phyloP scores from a whole-genome alignment of 2,329 filamentous ascomycete genomes.

The Sporothrix sp. region DNA sequence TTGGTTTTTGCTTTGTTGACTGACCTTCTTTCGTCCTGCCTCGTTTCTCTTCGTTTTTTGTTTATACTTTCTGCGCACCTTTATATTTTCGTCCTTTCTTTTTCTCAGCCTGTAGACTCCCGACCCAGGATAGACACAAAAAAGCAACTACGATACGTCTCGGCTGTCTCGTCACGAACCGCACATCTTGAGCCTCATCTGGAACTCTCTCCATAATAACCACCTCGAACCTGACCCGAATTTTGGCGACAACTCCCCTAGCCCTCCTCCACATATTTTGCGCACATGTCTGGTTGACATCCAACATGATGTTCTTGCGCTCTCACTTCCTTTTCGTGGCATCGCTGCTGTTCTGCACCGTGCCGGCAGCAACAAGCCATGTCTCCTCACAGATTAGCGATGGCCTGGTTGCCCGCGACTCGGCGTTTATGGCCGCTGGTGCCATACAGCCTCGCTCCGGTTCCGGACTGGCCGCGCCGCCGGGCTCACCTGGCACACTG shows the following conservation, averaged over 20 bases:
- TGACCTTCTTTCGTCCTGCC: background rate
- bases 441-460: background rate
- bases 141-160: too few relatives aligned
- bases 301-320: conserved; percentile 6
- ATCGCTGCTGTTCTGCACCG: conserved; percentile 1
- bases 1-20: background rate
- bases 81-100: background rate
- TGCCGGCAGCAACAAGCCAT: background rate
- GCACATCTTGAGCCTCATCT: too few relatives aligned
- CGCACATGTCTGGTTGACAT: background rate
- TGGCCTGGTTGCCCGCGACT: too few relatives aligned
- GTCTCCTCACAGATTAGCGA: too few relatives aligned
- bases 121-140: background rate
- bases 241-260: too few relatives aligned
- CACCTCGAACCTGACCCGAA: too few relatives aligned
- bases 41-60: background rate
- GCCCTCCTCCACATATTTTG: too few relatives aligned
- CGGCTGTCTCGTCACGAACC: too few relatives aligned
- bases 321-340: conserved; percentile 7
- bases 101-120: background rate
- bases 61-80: background rate
- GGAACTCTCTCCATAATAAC: too few relatives aligned
- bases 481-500: conserved; percentile 5
- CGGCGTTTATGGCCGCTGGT: background rate
- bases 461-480: background rate